Base-by-base conservation (phyloP, 2,329 filamentous ascomycete species). In the Talaromyces rugulosus region DNA sequence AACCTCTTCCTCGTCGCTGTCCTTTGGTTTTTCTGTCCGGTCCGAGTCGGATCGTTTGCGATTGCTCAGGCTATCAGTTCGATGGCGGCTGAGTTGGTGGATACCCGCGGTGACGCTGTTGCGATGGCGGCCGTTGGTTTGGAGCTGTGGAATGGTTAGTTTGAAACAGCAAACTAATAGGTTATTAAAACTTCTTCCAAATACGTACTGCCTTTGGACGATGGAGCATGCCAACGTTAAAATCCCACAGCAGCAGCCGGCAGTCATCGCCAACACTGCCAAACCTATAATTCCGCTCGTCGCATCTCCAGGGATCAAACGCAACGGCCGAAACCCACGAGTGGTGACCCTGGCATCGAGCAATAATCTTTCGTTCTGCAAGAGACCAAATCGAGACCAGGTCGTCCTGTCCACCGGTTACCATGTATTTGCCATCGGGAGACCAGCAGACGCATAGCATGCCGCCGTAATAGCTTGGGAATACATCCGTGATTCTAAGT, bases 231-330 rank as follows among this genome's bases (percentile, higher is more conserved):
- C 92, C 92, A 50, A 96, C 92, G 67, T 89, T 96, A 74, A 99
- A 99, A 79, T 99, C 95, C 95, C 95, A 99, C 12, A 99, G 81
- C 63, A 96, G 86, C 18, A 99, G 80, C 62, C 92, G 85, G 69
- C 93, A 91, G 74, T 99, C 95, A 73, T 98, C 94, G 14, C 94
- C 95, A 0, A 99, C 94, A 70, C 92, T 96, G 33, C 95, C 95
- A 70, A 99, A 96, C 1, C 95, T 87, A 77, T 99, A 99, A 69
- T 92, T 98, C 68, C 90, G 87, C 72, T 96, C 92, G 71, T 99
- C 95, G 71, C 95, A 99, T 65, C 93, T 86, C 95, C 95, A 99
- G 0, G 92, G 92, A 74, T 99, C 95, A 74, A 98, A 99, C 3
- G 92, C 91, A 44, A 99, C 91, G 16, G 89, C 87, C 3, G 92